phyloP scores from a whole-genome alignment of 139 green algal genomes.

The Chlorella sorokiniana region DNA sequence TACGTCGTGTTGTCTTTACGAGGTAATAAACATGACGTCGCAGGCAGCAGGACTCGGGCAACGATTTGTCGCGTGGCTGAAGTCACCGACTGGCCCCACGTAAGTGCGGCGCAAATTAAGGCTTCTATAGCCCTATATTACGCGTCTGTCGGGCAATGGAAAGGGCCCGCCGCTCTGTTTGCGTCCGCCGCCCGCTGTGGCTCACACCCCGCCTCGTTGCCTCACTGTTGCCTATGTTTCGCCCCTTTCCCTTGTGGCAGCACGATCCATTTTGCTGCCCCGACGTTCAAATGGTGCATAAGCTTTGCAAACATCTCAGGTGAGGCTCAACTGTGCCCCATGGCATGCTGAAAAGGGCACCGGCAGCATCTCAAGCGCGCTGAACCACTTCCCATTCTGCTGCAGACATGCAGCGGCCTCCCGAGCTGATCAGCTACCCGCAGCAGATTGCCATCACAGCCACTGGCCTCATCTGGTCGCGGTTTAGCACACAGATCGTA shows the following conservation, averaged over 20 bases:
- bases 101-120: neutral
- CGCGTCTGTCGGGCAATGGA: too few relatives aligned
- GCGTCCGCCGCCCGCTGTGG: too few relatives aligned
- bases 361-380: too few relatives aligned
- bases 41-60: constrained; percentile 7
- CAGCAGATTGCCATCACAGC: constrained; percentile 91
- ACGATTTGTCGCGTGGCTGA: constrained; percentile 14
- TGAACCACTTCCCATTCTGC: neutral
- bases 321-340: constrained; percentile 25
- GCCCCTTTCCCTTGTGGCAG: too few relatives aligned
- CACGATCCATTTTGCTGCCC: too few relatives aligned
- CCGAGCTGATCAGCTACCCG: constrained; percentile 88
- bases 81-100: constrained; percentile 38
- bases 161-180: too few relatives aligned
- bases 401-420: constrained; percentile 71
- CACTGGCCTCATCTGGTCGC: constrained; percentile 93
- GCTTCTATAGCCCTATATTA: neutral
- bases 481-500: constrained; percentile 86
- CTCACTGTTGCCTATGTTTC: too few relatives aligned
- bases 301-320: constrained; percentile 95
- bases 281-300: constrained; percentile 99
- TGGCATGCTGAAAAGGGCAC: too few relatives aligned
- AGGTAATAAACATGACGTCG: constrained; percentile 12
- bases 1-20: too few relatives aligned
- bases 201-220: too few relatives aligned